Conservation (phyloP, 2,329 filamentous ascomycete species). For the Rhytidhysteron rufulum region DNA sequence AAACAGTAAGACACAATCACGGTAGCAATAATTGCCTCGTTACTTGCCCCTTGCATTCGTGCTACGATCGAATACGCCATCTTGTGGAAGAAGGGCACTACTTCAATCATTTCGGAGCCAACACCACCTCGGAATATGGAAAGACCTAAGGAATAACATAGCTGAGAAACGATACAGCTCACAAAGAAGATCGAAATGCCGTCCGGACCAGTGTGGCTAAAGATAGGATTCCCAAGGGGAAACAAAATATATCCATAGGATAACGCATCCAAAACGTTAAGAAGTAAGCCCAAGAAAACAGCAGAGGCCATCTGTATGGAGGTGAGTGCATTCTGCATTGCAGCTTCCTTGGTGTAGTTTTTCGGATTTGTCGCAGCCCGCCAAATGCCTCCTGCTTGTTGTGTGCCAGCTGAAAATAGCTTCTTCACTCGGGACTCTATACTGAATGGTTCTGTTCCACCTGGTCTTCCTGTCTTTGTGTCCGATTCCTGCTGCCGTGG, state of each 20-base stretch:
- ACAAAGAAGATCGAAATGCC: constrained; percentile 99
- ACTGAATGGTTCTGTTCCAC: no score
- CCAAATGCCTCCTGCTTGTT: constrained; percentile 17
- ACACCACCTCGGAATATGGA: constrained; percentile 89
- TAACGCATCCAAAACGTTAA: constrained; percentile 91
- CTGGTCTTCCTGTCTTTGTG: no score
- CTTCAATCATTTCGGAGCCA: constrained; percentile 96
- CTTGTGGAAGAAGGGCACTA: constrained; percentile 97
- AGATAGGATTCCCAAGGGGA: constrained; percentile 81
- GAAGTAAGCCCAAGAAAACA: constrained; percentile 79
- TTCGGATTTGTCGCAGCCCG: constrained; percentile 56
- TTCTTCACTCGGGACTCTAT: constrained; percentile 17
- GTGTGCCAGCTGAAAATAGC: constrained; percentile 13
- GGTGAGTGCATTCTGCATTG: constrained; percentile 62
- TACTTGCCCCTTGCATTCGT: constrained; percentile 72
- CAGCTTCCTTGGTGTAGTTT: constrained; percentile 64
- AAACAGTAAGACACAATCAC: constrained; percentile 88
- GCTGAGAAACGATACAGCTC: constrained; percentile 89
- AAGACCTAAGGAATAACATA: constrained; percentile 79
- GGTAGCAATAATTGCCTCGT: constrained; percentile 85
- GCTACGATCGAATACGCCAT: constrained; percentile 89
- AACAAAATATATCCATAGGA: constrained; percentile 92
- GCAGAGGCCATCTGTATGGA: constrained; percentile 74
- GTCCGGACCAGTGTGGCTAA: constrained; percentile 80
- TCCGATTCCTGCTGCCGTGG: no score